Conservation (phyloP, 305 asterid species). For the Fraxinus angustifolia region DNA sequence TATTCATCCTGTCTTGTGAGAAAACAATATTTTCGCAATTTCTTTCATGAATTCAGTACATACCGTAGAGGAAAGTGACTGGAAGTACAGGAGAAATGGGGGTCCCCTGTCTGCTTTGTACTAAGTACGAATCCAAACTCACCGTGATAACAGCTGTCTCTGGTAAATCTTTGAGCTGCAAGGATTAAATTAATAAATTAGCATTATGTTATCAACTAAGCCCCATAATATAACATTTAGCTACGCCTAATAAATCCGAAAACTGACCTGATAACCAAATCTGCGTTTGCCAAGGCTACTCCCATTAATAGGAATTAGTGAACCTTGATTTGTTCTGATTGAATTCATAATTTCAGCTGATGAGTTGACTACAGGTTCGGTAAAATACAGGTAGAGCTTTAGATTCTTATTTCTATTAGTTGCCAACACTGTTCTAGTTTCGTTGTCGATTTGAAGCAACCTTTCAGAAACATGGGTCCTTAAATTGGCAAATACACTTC, state of each 20-base stretch:
- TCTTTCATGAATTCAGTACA: slow-evolving; percentile 5
- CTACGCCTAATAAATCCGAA: background rate
- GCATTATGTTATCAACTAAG: background rate
- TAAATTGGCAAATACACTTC: slow-evolving; percentile 60
- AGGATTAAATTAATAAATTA: background rate
- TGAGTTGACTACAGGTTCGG: slow-evolving; percentile 73
- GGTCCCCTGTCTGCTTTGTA: slow-evolving; percentile 72
- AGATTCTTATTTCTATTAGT: slow-evolving; percentile 62
- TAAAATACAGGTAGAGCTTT: slow-evolving; percentile 68
- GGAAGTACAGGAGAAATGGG: slow-evolving; percentile 75
- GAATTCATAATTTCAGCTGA: slow-evolving; percentile 68
- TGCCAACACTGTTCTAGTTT: slow-evolving; percentile 67
- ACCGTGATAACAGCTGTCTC: slow-evolving; percentile 61
- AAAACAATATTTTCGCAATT: background rate
- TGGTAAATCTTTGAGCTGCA: slow-evolving; percentile 57
- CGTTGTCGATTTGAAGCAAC: slow-evolving; percentile 55
- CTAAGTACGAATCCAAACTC: slow-evolving; percentile 54
- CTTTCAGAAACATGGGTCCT: slow-evolving; percentile 81
- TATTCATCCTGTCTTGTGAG: background rate
- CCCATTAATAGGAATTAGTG: slow-evolving; percentile 57
- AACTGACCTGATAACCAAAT: slow-evolving; percentile 79
- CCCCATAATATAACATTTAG: background rate
- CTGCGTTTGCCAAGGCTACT: slow-evolving; percentile 68
- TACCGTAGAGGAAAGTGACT: slow-evolving; percentile 88
- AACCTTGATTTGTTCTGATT: slow-evolving; percentile 59